These are phyloP conservation scores for Curvularia eragrostidis DNA, from an alignment of 2,329 filamentous ascomycete species.

Conservation along the genomic window DNA sequence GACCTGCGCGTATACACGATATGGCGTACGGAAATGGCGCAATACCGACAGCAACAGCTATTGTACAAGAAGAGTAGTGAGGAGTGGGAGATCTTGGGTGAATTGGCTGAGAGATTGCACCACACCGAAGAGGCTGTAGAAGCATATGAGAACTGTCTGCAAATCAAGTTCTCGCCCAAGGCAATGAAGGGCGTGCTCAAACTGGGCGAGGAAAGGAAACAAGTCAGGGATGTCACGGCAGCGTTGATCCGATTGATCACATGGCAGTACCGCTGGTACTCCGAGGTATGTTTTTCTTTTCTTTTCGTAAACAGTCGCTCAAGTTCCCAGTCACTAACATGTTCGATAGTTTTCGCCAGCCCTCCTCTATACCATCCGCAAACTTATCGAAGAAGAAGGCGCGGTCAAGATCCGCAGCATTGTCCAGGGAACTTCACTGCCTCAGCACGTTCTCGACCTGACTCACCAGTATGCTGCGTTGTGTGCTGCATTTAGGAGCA, in stretches of 20 bases:
- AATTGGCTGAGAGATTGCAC: conserved; percentile 89
- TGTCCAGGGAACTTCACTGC: conserved; percentile 92
- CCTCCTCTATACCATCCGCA: conserved; percentile 84
- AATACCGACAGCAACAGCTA: conserved; percentile 90
- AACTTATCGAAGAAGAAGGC: conserved; percentile 95
- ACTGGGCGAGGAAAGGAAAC: conserved; percentile 77
- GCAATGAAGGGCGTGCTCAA: conserved; percentile 85
- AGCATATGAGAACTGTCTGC: conserved; percentile 87
- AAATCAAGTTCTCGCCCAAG: conserved; percentile 90
- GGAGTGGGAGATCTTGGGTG: conserved; percentile 97
- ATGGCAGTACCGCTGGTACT: conserved; percentile 99
- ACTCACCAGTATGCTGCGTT: conserved; percentile 96
- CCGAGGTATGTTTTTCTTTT: conserved; percentile 66
- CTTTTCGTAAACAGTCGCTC: too few relatives aligned
- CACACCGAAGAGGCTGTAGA: conserved; percentile 91
- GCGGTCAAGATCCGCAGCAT: conserved; percentile 97
- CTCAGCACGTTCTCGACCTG: conserved; percentile 89
- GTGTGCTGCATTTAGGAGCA: conserved; percentile 94
- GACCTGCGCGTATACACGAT: conserved; percentile 98
- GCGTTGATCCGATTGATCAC: conserved; percentile 91
- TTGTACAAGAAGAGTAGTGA: conserved; percentile 96
- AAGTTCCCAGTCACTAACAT: conserved; percentile 2
- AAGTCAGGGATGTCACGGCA: conserved; percentile 79
- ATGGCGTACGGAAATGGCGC: conserved; percentile 97
- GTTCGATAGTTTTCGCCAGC: conserved; percentile 79